These are phyloP conservation scores for Exsudoporus floridanus DNA, from an alignment of 1,284 basidiomycete genomes.

Conservation along the genomic window DNA sequence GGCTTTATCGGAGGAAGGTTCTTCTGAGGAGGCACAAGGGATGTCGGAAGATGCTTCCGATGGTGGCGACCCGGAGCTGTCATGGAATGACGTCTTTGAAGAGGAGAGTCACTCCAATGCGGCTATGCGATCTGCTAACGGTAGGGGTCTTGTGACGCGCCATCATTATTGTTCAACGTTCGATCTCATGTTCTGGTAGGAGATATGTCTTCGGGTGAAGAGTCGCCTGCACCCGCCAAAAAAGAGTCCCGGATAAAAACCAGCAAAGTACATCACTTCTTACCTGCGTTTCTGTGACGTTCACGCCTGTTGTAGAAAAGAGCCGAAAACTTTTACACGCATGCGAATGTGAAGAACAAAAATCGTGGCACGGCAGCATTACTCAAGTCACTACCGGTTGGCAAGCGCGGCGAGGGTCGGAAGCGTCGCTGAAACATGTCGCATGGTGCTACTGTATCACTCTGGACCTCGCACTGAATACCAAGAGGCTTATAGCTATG, in stretches of 20 bases:
- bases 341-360: slow-evolving; percentile 87
- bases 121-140: slow-evolving; percentile 27
- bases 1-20: slow-evolving; percentile 28
- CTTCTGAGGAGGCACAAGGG: slow-evolving; percentile 34
- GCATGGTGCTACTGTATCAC: slow-evolving; percentile 12
- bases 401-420: slow-evolving; percentile 46
- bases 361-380: slow-evolving; percentile 63
- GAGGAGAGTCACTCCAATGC: slow-evolving; percentile 34
- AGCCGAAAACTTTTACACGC: slow-evolving; percentile 88
- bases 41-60: slow-evolving; percentile 34
- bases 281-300: not conserved
- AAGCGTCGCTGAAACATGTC: slow-evolving; percentile 34
- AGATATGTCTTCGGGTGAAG: slow-evolving; percentile 38
- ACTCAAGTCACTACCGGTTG: slow-evolving; percentile 51
- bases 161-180: not conserved
- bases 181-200: slow-evolving; percentile 9
- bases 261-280: slow-evolving; percentile 60
- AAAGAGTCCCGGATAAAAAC: slow-evolving; percentile 87
- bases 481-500: slow-evolving; percentile 6
- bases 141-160: slow-evolving; percentile 10
- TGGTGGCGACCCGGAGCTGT: slow-evolving; percentile 48
- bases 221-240: slow-evolving; percentile 33
- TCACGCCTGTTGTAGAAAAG: slow-evolving; percentile 59
- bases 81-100: slow-evolving; percentile 71
- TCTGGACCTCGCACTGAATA: slow-evolving; percentile 9